Conservation (phyloP, 805 yeast species). For the Lipomyces mesembrius region DNA sequence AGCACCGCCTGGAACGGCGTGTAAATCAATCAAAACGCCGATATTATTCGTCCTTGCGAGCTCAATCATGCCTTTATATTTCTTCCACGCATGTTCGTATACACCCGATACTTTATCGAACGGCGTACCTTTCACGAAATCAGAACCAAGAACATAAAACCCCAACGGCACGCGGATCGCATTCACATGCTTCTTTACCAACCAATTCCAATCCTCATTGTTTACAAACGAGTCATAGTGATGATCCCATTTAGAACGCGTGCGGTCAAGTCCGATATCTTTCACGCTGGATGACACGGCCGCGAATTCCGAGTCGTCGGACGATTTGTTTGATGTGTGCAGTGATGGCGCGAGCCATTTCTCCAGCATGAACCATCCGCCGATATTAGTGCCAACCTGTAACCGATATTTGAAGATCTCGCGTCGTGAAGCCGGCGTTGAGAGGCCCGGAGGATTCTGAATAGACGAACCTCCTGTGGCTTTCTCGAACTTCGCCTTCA, state of each 20-base stretch:
- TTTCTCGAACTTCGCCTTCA: constrained; percentile 13
- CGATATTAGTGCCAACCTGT: constrained; percentile 54
- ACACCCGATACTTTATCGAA: constrained; percentile 59
- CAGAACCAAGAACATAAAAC: constrained; percentile 78
- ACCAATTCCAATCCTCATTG: constrained; percentile 81
- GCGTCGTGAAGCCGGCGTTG: constrained; percentile 45
- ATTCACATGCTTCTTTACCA: constrained; percentile 68
- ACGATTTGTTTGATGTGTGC: constrained; percentile 12
- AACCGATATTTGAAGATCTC: constrained; percentile 44
- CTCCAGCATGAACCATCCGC: constrained; percentile 90
- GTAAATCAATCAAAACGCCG: constrained; percentile 80
- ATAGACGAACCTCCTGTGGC: constrained; percentile 25
- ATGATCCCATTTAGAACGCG: constrained; percentile 56
- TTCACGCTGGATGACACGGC: constrained; percentile 61
- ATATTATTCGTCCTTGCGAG: constrained; percentile 67
- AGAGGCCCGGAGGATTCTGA: constrained; percentile 43
- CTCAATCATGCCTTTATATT: constrained; percentile 52
- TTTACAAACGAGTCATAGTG: constrained; percentile 70
- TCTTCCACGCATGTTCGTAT: constrained; percentile 74
- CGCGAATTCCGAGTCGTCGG: constrained; percentile 67
- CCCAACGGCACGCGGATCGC: constrained; percentile 88
- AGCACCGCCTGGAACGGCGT: constrained; percentile 92
- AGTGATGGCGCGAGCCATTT: constrained; percentile 52
- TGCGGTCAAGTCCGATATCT: constrained; percentile 57
- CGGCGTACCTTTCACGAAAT: constrained; percentile 61